Conservation (phyloP, 2,329 filamentous ascomycete species). For the Keithomyces neogunnii region DNA sequence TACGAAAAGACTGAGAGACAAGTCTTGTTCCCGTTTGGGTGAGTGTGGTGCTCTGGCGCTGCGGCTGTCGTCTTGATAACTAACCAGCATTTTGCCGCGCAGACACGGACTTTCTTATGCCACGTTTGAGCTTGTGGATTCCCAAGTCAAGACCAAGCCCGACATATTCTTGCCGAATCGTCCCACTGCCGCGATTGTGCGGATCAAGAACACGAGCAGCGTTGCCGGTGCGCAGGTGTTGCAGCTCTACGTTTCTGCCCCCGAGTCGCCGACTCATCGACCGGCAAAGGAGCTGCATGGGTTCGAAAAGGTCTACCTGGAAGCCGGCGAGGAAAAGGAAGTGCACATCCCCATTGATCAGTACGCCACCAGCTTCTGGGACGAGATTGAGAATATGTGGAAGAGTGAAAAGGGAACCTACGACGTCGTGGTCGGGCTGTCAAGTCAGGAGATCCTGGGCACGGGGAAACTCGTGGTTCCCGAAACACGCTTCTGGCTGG, state of each 20-base stretch:
- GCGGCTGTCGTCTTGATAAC: too few species aligned
- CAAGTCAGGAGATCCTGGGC: too few species aligned
- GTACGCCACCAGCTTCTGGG: too few species aligned
- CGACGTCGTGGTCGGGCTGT: too few species aligned
- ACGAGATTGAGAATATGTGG: too few species aligned
- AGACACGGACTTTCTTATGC: constrained; percentile 69
- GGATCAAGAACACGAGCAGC: constrained; percentile 53
- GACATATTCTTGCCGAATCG: constrained; percentile 8
- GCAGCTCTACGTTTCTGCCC: constrained; percentile 47
- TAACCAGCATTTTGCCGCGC: too few species aligned
- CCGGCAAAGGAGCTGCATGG: constrained; percentile 57
- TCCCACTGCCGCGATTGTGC: too few species aligned
- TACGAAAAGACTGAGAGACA: constrained; percentile 62
- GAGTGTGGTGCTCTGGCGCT: too few species aligned
- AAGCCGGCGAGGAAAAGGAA: constrained; percentile 48
- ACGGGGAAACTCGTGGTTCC: too few species aligned
- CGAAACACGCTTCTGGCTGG: too few species aligned
- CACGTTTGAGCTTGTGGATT: constrained; percentile 46
- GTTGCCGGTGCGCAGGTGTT: constrained; percentile 44
- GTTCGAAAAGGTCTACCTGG: constrained; percentile 55
- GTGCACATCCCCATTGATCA: constrained; percentile 20
- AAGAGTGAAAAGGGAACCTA: too few species aligned
- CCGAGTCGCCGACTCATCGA: constrained; percentile 44
- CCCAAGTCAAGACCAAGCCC: constrained; percentile 39
- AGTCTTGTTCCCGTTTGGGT: constrained; percentile 66